Evolutionary conservation across 495 filamentous ascomycete species (phyloP), one percentile per base, ranked within the genome.

Genomic region (Darksidea phi): DNA sequence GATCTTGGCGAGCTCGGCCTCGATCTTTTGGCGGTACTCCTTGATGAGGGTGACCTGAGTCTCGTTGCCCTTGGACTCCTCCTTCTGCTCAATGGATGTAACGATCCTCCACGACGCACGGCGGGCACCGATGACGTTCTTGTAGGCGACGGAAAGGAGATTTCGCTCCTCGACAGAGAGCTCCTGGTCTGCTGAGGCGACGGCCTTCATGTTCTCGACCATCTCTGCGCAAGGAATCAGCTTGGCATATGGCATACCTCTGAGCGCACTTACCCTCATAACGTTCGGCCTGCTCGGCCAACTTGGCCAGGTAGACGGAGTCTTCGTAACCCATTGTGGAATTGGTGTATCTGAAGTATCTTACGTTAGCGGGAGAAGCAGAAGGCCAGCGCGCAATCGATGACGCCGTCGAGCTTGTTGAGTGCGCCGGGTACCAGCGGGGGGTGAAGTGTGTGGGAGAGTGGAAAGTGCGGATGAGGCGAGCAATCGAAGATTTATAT

Each of bases 161-260:
- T 98, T 98, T 72, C 94, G 88, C 85, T 98, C 94, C 81, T 98
- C 95, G 68, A 98, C 94, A 64, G 91, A 93, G 64, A 98, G 89
- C 77, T 97, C 95, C 79, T 93, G 91, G 76, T 96, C 88, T 74
- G 93, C 90, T 59, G 90, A 92, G 68, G 94, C 94, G 71, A 98
- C 95, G 69, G 88, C 86, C 86, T 98, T 98, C 94, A 98, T 98
- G 87, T 97, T 97, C 84, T 97, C 95, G 63, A 98, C 94, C 94
- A 98, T 98, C 78, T 98, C 94, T 98, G 79, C 59, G 36, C 3
- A 3, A 23, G 25, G 32, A 15, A 36, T 57, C 50, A 55, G 34
- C 50, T 46, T 25, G 7, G 23, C 18, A 28, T 5, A 37, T 13
- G 13, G 11, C 21, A 1, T 3, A 17, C 47, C 17, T 6, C n/a